Evolutionary conservation across 2,329 filamentous ascomycete genomes (phyloP), one percentile per base, ranked within the genome.

Genomic region (Cladobotryum protrusum): DNA sequence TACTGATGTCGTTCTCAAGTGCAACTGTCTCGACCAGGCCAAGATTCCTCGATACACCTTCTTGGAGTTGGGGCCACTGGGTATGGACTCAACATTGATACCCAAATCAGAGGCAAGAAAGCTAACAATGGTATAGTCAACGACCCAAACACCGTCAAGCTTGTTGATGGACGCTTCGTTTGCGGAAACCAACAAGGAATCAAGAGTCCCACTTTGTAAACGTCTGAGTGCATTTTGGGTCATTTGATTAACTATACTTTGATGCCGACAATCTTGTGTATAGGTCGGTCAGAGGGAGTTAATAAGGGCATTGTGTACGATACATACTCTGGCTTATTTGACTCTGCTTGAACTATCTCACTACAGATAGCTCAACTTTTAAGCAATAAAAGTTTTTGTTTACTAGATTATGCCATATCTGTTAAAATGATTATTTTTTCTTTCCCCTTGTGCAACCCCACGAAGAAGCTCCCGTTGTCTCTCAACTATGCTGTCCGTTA

Each of bases 171-270:
- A 2, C 49, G 52, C 1, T 47, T 61, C 9, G 47, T 56, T 8
- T 61, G 59, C 29, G 59, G 59, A 8, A 33, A 45, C 3, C 53
- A 54, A 5, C n/a, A 47, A 12, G 58, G 59, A 6, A 54, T 50
- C 20, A 53, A 52, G 36, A 56, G 36, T 32, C 53, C 50, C 13
- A 18, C 33, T 15, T 33, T 49, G 24, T 29, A 37, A 33, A 18
- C 20, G 33, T 47, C 17, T 13, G n/a, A 3, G n/a, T 46, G 24
- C 4, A 29, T 9, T 29, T 29, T 29, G 24, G 24, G 24, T 29
- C 24, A 29, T 29, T 29, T 29, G 11, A 8, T 8, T 9, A 29
- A 29, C 24, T 6, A 29, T 29, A 20, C 29, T 44, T 33, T 44
- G 29, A 18, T 11, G 24, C 24, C 11, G 6, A 9, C 24, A 29